These are phyloP conservation scores for Theileria parva DNA, from an alignment of 169 alveolate species.

Conservation along the genomic window DNA sequence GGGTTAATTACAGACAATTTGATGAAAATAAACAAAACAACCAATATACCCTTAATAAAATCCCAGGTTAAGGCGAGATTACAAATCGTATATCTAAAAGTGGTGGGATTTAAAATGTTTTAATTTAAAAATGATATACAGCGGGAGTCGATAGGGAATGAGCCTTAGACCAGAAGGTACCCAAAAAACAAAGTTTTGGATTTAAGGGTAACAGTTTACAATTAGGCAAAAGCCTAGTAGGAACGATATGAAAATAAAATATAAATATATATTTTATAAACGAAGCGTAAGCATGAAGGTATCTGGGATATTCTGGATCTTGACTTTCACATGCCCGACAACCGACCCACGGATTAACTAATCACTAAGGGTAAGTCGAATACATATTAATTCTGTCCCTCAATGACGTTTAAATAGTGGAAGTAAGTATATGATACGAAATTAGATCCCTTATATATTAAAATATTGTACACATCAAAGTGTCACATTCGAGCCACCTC, in stretches of 20 bases:
- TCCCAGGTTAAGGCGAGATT: neutral
- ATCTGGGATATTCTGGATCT: neutral
- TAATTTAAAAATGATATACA: neutral
- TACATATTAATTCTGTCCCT: no score
- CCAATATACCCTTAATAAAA: neutral
- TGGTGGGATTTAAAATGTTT: neutral
- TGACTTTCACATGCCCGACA: neutral
- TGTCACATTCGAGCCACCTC: neutral
- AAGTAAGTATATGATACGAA: no score
- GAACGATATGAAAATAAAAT: neutral
- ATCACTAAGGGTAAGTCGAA: neutral
- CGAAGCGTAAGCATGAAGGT: neutral
- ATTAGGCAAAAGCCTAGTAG: slow-evolving; percentile 9
- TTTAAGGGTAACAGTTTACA: slow-evolving; percentile 6
- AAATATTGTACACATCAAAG: slow-evolving; percentile 5
- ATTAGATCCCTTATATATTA: neutral
- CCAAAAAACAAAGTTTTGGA: neutral
- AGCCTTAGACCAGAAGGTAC: neutral
- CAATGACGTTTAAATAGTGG: no score
- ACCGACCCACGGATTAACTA: neutral
- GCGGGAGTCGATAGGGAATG: neutral
- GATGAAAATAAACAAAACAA: neutral
- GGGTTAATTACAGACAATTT: neutral
- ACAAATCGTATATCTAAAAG: neutral
- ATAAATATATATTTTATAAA: slow-evolving; percentile 1